Base-by-base conservation (phyloP, 257 asterid genomes). In the Scutellaria galericulata region DNA sequence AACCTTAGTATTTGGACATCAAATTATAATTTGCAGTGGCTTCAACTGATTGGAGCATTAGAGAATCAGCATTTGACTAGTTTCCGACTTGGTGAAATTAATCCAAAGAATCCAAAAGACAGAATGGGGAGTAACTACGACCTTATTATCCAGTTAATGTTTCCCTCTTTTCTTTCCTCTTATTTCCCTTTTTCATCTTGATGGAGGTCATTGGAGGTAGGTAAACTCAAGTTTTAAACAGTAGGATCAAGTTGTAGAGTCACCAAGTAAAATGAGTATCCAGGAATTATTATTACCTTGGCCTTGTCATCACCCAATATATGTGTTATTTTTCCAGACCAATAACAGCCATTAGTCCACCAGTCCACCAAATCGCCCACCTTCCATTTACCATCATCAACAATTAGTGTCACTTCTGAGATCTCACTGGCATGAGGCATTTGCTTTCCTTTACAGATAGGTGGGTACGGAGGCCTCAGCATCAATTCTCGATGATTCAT, bases 351-450 rank as follows among this genome's bases (percentile, higher is more conserved):
- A 45, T 53, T 54, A 9, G 68, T 47, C 77, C 73, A 64, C 96
- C 90, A 84, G 78, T 94, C 99, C 74, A 94, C 95, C 64, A 82
- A 59, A 83, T 94, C 96, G 22, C 97, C 99, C 57, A 84, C 88
- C 76, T 80, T 81, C 97, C 99, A 91, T 45, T 35, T 37, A 70
- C 78, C 84, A 37, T 80, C 84, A 37, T 81, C 64, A 40, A 80
- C 72, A 78, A 84, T 50, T 37, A 94, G 89, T 40, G 74, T 41
- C 72, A 79, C 86, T 74, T 84, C 85, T 9, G 87, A 69, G 70
- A 80, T 63, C 52, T 71, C 79, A 68, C 73, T 64, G 47, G 15
- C 72, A 68, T 50, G 55, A 58, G 85, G 85, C 65, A 70, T 60
- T 64, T 84, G 71, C 44, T 56, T 82, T 47, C 71, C 62, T 24